Percentiles rank a stretch among this genome's conserved stretches.
phyloP scores from a whole-genome alignment of 768 basidiomycete genomes.

The Amyloporia xantha region DNA sequence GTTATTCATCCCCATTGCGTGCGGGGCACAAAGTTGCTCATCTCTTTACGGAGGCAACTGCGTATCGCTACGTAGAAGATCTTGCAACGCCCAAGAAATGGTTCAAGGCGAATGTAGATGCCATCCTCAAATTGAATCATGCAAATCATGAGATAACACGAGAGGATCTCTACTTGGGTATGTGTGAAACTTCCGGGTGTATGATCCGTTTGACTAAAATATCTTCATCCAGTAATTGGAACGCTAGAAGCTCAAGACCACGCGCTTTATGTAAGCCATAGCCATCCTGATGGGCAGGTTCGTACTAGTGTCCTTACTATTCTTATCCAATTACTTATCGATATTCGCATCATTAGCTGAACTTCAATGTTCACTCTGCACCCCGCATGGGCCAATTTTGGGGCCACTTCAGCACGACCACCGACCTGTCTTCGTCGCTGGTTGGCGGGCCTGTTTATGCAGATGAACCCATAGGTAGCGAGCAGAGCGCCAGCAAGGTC shows the following conservation, averaged over 20 bases:
- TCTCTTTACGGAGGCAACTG: conserved; percentile 61
- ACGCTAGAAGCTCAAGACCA: conserved; percentile 65
- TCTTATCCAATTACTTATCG: conserved; percentile 1
- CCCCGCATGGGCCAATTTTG: conserved; percentile 52
- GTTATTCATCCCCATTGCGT: conserved; percentile 55
- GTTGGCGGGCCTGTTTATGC: conserved; percentile 42
- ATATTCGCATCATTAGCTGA: conserved; percentile 34
- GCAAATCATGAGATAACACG: conserved; percentile 26
- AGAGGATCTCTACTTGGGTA: conserved; percentile 32
- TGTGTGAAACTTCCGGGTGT: too few relatives aligned
- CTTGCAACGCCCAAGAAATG: conserved; percentile 62
- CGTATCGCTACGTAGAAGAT: conserved; percentile 60
- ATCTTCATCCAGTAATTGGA: conserved; percentile 53
- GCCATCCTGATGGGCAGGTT: conserved; percentile 54
- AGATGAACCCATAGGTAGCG: conserved; percentile 28
- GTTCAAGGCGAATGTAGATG: conserved; percentile 64
- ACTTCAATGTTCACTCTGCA: conserved; percentile 62
- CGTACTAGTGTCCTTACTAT: neutral
- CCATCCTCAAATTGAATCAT: conserved; percentile 52
- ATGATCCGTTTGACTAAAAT: neutral
- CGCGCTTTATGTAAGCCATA: conserved; percentile 69
- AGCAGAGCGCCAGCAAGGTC: conserved; percentile 44
- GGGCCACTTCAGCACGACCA: conserved; percentile 64
- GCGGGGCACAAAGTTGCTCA: conserved; percentile 61
- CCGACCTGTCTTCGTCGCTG: conserved; percentile 31